Evolutionary conservation across 2,329 filamentous ascomycete genomes (phyloP), one percentile per base, ranked within the genome.

Genomic region (Aspergillus piperis): DNA sequence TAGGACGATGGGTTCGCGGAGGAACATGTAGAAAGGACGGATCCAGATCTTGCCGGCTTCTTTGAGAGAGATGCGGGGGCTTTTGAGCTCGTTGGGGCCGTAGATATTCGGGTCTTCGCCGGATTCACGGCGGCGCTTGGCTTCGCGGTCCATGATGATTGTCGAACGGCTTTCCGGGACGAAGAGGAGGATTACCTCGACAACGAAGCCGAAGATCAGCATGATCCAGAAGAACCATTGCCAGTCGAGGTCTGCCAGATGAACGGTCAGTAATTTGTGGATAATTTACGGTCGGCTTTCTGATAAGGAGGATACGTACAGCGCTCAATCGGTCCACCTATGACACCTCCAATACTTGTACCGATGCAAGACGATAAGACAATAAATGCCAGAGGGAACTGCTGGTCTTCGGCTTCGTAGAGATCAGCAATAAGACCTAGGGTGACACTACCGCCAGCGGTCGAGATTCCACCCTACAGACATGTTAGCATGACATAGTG

Each of bases 1-100:
- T 10, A 88, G 77, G 8, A 91, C 88, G 55, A 91, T 91, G 5
- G 89, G 88, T 76, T 91, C 89, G 1, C 84, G 88, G 27, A 89
- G 62, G 68, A 91, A 88, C 85, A 91, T 89, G 70, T 82, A 82
- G 76, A 90, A 91, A 0, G 89, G 88, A 0, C 88, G 85, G 17
- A 78, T 65, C 84, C 84, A 87, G 5, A 84, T 86, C 53, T 70
- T 63, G 13, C 64, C 58, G 6, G 65, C 60, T 57, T 71, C 68
- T 10, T 64, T 64, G 17, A 64, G 36, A 8, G 81, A 82, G 68
- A 88, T 82, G 48, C 84, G 81, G 3, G 64, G 66, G 2, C 38
- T 59, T 42, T 70, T 68, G 11, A 82, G 70, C 67, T 86, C 84
- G 56, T 81, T 81, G 1, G 82, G 88, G 0, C 90, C 90, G 70